Evolutionary conservation across 2,329 filamentous ascomycete genomes (phyloP).

Genomic region (Pyrenophora teres): DNA sequence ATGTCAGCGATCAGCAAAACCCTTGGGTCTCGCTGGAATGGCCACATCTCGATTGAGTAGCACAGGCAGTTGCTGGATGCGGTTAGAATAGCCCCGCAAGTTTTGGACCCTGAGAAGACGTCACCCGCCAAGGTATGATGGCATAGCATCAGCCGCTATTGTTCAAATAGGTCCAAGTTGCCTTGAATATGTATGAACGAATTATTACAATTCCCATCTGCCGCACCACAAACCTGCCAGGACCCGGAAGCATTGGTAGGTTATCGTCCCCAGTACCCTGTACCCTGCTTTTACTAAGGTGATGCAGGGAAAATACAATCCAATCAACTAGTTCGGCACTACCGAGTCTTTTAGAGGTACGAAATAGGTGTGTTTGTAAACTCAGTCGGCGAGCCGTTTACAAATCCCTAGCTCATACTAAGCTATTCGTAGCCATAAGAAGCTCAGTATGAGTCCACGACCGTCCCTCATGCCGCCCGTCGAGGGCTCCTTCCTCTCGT

Average conservation of each 20-base stretch:
- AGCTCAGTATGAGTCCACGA: constrained; percentile 23
- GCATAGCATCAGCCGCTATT: constrained; percentile 12
- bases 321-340: background rate
- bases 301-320: constrained; percentile 2
- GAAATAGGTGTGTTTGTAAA: background rate
- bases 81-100: constrained; percentile 16
- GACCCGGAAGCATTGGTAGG: background rate
- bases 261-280: background rate
- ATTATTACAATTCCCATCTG: constrained; percentile 2
- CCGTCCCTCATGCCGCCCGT: constrained; percentile 26
- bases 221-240: background rate
- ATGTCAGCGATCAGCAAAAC: constrained; percentile 3
- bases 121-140: constrained; percentile 21
- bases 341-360: background rate
- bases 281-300: background rate
- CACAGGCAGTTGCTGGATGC: constrained; percentile 1
- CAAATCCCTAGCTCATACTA: background rate
- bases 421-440: background rate
- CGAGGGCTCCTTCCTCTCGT: constrained; percentile 23
- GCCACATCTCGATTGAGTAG: constrained; percentile 10
- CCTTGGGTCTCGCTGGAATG: constrained; percentile 7
- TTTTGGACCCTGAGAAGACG: constrained; percentile 20
- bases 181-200: constrained; percentile 1
- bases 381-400: background rate
- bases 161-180: constrained; percentile 10